These are phyloP conservation scores for Cordyceps fumosorosea DNA, from an alignment of 2,329 filamentous ascomycete genomes.

Conservation along the genomic window DNA sequence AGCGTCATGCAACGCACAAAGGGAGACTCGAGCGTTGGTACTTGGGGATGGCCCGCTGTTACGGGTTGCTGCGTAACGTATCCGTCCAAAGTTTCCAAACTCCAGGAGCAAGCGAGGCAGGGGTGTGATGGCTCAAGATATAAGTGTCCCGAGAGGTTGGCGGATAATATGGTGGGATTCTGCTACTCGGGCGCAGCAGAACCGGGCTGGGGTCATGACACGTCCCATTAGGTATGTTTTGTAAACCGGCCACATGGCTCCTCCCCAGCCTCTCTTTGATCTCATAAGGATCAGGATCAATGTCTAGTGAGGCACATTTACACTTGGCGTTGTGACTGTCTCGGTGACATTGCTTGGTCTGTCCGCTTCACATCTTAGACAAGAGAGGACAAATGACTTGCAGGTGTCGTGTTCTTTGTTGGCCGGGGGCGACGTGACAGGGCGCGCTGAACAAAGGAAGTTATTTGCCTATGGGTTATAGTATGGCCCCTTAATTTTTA, in stretches of 20 bases:
- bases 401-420: background rate
- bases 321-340: background rate
- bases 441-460: background rate
- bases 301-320: background rate
- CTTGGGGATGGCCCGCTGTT: constrained; percentile 1
- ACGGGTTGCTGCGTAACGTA: constrained; percentile 3
- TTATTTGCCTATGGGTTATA: too few species aligned
- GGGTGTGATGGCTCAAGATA: background rate
- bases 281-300: background rate
- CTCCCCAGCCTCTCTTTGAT: background rate
- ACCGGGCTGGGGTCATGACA: constrained; percentile 3
- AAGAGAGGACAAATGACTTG: background rate
- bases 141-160: background rate
- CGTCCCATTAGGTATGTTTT: background rate
- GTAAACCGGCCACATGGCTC: constrained; percentile 1
- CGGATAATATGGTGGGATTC: background rate
- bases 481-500: background rate
- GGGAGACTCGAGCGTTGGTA: background rate
- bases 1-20: background rate
- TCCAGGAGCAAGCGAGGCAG: background rate
- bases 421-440: background rate
- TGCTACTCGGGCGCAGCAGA: constrained; percentile 5
- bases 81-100: constrained; percentile 2
- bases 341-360: background rate
- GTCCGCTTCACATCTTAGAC: background rate